A percentile compares a stretch with the other conserved stretches of the same genome.
phyloP scores from a whole-genome alignment of 129 eudicot genomes.

The Flaveria sonorensis region DNA sequence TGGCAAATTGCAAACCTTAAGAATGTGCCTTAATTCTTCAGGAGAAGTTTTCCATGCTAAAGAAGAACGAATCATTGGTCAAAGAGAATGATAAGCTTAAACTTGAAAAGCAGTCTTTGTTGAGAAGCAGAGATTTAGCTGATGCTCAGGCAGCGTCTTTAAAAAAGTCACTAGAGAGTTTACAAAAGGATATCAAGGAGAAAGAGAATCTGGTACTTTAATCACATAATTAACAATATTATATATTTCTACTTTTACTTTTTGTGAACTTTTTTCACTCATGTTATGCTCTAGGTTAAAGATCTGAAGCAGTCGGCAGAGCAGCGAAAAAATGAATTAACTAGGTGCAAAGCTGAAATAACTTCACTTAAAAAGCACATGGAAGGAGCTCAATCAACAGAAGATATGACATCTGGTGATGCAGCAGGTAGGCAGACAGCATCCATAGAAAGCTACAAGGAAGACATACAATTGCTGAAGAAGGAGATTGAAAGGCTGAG shows the following conservation, averaged over 20 bases:
- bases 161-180: conserved; percentile 69
- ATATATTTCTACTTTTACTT: conserved; percentile 21
- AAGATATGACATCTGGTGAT: conserved; percentile 31
- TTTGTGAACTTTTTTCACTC: conserved; percentile 18
- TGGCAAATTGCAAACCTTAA: conserved; percentile 25
- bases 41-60: conserved; percentile 85
- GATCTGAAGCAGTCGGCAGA: conserved; percentile 67
- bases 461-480: conserved; percentile 45
- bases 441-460: conserved; percentile 52
- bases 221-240: conserved; percentile 18
- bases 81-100: conserved; percentile 69
- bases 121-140: conserved; percentile 67
- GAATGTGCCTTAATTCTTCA: conserved; percentile 39
- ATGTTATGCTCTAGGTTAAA: conserved; percentile 50
- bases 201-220: conserved; percentile 63
- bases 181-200: conserved; percentile 79
- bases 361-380: conserved; percentile 76
- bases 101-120: conserved; percentile 52
- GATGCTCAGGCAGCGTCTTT: conserved; percentile 67
- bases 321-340: conserved; percentile 64
- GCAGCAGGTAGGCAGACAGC: conserved; percentile 43
- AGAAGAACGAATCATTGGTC: conserved; percentile 62
- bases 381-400: conserved; percentile 61
- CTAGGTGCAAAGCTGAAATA: conserved; percentile 84
- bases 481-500: conserved; percentile 57